Evolutionary conservation across 2,329 filamentous ascomycete species (phyloP), one percentile per base, ranked within the genome.

Genomic region (Penicillium capsulatum): DNA sequence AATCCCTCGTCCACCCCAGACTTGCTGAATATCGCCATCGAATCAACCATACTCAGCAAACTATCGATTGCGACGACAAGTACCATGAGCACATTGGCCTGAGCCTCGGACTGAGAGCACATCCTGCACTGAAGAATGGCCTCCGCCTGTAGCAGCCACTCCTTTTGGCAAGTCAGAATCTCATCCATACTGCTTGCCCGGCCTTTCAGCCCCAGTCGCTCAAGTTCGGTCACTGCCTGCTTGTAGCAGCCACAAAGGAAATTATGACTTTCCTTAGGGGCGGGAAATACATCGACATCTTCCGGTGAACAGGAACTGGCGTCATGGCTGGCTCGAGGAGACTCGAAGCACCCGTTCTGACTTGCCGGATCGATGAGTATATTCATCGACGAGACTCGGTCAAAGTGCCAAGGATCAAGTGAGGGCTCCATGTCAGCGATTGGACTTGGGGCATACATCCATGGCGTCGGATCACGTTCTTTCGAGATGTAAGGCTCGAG

Each of bases 31-130:
- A 41, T 50, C 13, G 38, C 32, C 15, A 53, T 51, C 3, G 40
- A 33, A 32, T 61, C 59, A 2, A 63, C 45, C 2, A 48, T 45
- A 1, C 50, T 53, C 2, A 60, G 40, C 11, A 60, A 36, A 29
- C 51, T 56, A 30, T 64, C 60, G 24, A 63, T 60, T 1, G 52
- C 52, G 29, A 63, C 48, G 10, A 61, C 46, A 3, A 61, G 47
- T 4, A 61, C 34, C 45, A 60, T 62, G 10, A 64, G 50, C 17
- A 61, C 41, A 9, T 58, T 55, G 4, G 48, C 42, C 30, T 53
- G 47, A 3, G 47, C 45, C 10, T 51, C 40, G 9, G 51, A 51
- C 17, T 36, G 50, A 5, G 46, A 54, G 36, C 60, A 63, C 8
- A 51, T 26, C 16, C 34, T 40, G 36, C 61, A 64, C 27, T 57